Base-by-base conservation (phyloP, 345 rosid species). In the Viola odorata region DNA sequence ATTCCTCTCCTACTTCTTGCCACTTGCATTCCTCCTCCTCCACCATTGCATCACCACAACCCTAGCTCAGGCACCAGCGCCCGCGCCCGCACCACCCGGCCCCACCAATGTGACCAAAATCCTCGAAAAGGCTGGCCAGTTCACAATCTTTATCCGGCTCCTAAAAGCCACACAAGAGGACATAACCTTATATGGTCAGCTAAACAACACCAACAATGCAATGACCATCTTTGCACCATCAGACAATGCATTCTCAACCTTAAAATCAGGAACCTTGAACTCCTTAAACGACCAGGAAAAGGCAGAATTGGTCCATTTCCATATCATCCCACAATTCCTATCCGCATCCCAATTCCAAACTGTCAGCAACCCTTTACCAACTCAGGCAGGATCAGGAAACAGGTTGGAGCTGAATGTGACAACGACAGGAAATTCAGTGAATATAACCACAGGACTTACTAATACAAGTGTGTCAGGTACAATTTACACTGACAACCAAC, bases 311-410 rank as follows among this genome's bases (percentile, higher is more conserved):
- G 75, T 80, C 45, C 75, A 76, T 65, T 80, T 73, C 65, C 84
- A 80, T 36, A 60, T 76, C 11, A 51, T 80, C 37, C 78, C 84
- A 5, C 58, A 58, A 41, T 68, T 23, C 48, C 60, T 80, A 13
- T 44, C 79, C 12, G 62, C n/a, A 48, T 17, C 84, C 42, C 80
- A 73, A 41, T 80, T 80, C 60, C 81, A 74, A 57, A 80, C 84
- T 0, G 76, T 69, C 44, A 80, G 81, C 57, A 80, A 80, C 54
- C 84, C 84, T 0, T 65, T 79, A 3, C 61, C 60, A 13, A 79
- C 83, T 16, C 73, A 69, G 39, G 83, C 83, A 0, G 83, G 79
- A 4, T 69, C 77, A 5, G 69, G 74, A 1, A 60, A 63, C 13
- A 48, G 72, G 36, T 58, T 75, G 23, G 67, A 71, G 32, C 68